A percentile compares a stretch with the other conserved stretches of the same genome.
Evolutionary conservation across 139 green algal genomes (phyloP).

Genomic region (Chlamydomonas applanata): DNA sequence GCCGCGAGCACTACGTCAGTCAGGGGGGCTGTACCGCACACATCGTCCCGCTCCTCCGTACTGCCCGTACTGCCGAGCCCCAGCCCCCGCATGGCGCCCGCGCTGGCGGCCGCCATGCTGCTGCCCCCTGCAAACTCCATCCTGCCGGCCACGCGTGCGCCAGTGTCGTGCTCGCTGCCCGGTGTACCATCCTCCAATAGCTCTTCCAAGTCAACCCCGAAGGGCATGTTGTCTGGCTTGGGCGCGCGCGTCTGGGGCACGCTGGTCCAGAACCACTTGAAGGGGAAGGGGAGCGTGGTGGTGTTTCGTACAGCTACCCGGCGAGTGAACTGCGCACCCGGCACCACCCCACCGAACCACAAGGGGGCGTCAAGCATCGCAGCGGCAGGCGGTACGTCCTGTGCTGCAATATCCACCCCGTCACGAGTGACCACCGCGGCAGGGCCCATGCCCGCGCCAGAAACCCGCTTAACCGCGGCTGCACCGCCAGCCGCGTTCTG

Average conservation of each 20-base stretch:
- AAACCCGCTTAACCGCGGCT: neutral
- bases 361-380: constrained; percentile 34
- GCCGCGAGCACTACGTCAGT: no score
- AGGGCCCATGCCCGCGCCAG: neutral
- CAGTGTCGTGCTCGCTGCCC: no score
- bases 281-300: constrained; percentile 51
- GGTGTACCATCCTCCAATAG: no score
- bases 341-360: constrained; percentile 56
- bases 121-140: neutral
- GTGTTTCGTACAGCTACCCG: constrained; percentile 45
- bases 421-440: neutral
- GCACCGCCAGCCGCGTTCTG: neutral
- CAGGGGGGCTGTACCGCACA: no score
- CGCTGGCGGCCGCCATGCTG: constrained; percentile 8
- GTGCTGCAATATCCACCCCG: neutral
- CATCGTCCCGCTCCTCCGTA: no score
- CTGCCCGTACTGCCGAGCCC: no score
- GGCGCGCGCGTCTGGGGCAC: constrained; percentile 5
- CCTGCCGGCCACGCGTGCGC: no score
- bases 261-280: constrained; percentile 32
- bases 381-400: neutral
- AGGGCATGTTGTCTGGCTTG: neutral
- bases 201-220: neutral
- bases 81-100: no score
- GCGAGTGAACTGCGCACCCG: constrained; percentile 28